phyloP scores from a whole-genome alignment of 1,139 yeast genomes.

The Kazachstania sp. region DNA sequence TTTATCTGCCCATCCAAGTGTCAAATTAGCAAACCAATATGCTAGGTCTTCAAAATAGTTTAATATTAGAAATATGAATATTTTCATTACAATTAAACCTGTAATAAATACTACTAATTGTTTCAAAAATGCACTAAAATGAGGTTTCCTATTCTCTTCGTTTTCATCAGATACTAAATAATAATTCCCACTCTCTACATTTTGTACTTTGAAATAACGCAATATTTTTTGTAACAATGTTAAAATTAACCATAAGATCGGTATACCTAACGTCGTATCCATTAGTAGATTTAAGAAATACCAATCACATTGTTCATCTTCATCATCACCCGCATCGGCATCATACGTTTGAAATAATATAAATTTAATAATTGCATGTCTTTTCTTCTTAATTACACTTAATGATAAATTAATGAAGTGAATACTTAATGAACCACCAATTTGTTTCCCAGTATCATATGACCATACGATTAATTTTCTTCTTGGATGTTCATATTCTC shows the following conservation, averaged over 20 bases:
- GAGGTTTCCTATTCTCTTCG: slow-evolving; percentile 43
- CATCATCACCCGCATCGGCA: slow-evolving; percentile 26
- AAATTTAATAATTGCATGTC: slow-evolving; percentile 11
- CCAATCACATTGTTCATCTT: slow-evolving; percentile 73
- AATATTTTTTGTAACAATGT: slow-evolving; percentile 42
- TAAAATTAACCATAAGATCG: slow-evolving; percentile 56
- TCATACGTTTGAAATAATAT: neutral
- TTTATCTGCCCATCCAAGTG: slow-evolving; percentile 68
- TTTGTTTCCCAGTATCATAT: slow-evolving; percentile 83
- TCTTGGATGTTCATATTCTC: slow-evolving; percentile 73
- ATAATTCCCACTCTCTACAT: slow-evolving; percentile 78
- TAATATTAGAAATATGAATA: slow-evolving; percentile 48
- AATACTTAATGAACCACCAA: slow-evolving; percentile 76
- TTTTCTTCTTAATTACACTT: slow-evolving; percentile 46
- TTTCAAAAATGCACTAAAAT: slow-evolving; percentile 54
- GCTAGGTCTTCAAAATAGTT: slow-evolving; percentile 41
- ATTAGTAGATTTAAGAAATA: slow-evolving; percentile 78
- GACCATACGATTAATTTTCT: slow-evolving; percentile 86
- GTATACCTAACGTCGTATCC: slow-evolving; percentile 95
- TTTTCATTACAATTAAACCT: slow-evolving; percentile 50
- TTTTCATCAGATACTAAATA: slow-evolving; percentile 7
- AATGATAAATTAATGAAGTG: slow-evolving; percentile 72
- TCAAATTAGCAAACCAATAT: slow-evolving; percentile 45
- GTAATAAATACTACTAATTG: slow-evolving; percentile 63
- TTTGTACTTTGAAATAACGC: slow-evolving; percentile 39